Conservation (phyloP, 2,329 filamentous ascomycete species). For the Aspergillus sojae region DNA sequence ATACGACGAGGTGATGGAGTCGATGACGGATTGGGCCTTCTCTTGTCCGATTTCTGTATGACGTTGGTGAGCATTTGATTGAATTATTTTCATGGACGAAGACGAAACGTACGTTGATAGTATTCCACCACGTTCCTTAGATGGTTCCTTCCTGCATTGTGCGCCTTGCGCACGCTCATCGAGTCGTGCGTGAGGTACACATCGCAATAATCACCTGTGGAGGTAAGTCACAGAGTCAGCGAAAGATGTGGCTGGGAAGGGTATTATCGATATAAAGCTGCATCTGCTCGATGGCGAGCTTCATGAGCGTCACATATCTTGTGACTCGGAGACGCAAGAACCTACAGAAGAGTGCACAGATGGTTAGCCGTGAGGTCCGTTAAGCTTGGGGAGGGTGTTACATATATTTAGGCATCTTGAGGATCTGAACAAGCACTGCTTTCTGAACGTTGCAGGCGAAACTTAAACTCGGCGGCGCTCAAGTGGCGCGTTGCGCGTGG, state of each 20-base stretch:
- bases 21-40: conserved; percentile 97
- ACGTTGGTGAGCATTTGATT: conserved; percentile 4
- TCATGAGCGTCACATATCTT: conserved; percentile 2
- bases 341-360: conserved; percentile 70
- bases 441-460: conserved; percentile 9
- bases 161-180: conserved; percentile 98
- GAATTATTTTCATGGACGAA: background rate
- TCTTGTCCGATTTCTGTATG: conserved; percentile 91
- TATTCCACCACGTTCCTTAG: conserved; percentile 97
- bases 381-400: conserved; percentile 26
- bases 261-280: background rate
- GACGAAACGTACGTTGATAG: conserved; percentile 74
- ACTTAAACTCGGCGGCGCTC: conserved; percentile 18
- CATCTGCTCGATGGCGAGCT: background rate
- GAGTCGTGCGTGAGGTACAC: conserved; percentile 99
- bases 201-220: conserved; percentile 90
- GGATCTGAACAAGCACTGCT: conserved; percentile 17
- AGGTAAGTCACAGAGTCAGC: conserved; percentile 11
- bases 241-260: background rate
- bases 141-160: conserved; percentile 96
- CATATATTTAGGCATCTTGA: conserved; percentile 87
- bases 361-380: conserved; percentile 38
- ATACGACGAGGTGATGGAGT: conserved; percentile 95
- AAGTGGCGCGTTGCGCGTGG: conserved; percentile 19
- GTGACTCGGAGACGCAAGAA: conserved; percentile 19